Percentiles rank a stretch among this genome's conserved stretches.
phyloP scores from a whole-genome alignment of 495 filamentous ascomycete genomes.

The Rostrohypoxylon terebratum region DNA sequence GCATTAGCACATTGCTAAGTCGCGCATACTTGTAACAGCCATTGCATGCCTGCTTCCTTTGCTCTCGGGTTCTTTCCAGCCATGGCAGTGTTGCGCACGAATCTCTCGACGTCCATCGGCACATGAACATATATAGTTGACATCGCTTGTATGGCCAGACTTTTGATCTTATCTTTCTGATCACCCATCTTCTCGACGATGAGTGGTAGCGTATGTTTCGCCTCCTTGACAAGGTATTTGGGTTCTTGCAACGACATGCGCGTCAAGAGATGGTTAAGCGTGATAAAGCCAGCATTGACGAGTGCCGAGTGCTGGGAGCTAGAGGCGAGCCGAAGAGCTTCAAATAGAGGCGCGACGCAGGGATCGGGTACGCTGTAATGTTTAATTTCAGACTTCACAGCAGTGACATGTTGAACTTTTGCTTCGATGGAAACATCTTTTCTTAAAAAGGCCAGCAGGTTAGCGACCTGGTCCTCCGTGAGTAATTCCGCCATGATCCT shows the following conservation, averaged over 20 bases:
- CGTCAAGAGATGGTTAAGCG: constrained; percentile 84
- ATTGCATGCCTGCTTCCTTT: constrained; percentile 85
- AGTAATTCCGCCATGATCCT: constrained; percentile 65
- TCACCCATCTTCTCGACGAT: constrained; percentile 90
- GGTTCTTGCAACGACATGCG: constrained; percentile 85
- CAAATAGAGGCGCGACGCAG: constrained; percentile 78
- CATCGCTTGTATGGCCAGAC: constrained; percentile 76
- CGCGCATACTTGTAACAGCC: constrained; percentile 74
- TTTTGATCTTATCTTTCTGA: constrained; percentile 81
- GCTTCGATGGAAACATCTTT: constrained; percentile 76
- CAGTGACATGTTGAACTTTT: constrained; percentile 76
- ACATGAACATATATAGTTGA: constrained; percentile 77
- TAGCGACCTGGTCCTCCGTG: constrained; percentile 71
- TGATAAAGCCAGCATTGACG: constrained; percentile 81
- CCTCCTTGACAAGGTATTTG: constrained; percentile 71
- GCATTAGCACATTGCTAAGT: background rate
- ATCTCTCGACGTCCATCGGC: constrained; percentile 78
- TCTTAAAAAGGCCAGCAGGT: constrained; percentile 74
- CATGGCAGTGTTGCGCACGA: constrained; percentile 81
- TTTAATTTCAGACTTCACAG: constrained; percentile 87
- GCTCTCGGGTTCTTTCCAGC: constrained; percentile 81
- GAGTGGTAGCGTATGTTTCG: constrained; percentile 73
- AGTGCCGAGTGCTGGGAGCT: constrained; percentile 76
- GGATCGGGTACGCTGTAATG: constrained; percentile 83
- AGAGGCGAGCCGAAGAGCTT: constrained; percentile 75